A percentile compares a stretch with the other conserved stretches of the same genome.
phyloP scores from a whole-genome alignment of 148 eudicot species.

The Rhododendron molle region DNA sequence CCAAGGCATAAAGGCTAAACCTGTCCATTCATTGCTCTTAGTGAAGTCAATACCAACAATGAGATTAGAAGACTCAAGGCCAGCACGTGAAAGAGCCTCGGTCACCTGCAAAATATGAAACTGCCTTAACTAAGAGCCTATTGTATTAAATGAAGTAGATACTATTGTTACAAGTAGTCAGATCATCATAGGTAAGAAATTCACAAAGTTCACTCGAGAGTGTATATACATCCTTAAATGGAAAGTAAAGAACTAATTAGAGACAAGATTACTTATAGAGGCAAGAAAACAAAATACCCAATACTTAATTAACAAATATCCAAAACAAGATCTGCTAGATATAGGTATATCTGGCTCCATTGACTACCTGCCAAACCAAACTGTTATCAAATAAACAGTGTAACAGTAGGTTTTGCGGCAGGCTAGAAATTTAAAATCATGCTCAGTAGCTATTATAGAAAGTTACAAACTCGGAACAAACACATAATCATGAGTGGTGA shows the following conservation, averaged over 20 bases:
- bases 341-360: not conserved
- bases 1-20: slow-evolving; percentile 27
- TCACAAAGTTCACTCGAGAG: not conserved
- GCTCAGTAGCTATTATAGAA: no score
- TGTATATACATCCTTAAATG: not conserved
- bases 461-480: no score
- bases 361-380: not conserved
- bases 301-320: not conserved
- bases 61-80: slow-evolving; percentile 95
- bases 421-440: not conserved
- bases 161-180: not conserved
- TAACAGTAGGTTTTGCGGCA: not conserved
- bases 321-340: not conserved
- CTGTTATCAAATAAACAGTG: not conserved
- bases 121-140: no score
- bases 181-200: not conserved
- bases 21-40: slow-evolving; percentile 99
- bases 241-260: not conserved
- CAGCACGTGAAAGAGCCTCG: slow-evolving; percentile 77
- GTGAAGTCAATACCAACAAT: slow-evolving; percentile 94
- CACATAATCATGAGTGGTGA: not conserved
- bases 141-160: not conserved
- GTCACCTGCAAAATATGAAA: slow-evolving; percentile 69
- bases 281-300: not conserved
- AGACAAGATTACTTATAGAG: not conserved